Evolutionary conservation across 1,284 basidiomycete genomes (phyloP), one percentile per base, ranked within the genome.

Genomic region (Ustilago curta): DNA sequence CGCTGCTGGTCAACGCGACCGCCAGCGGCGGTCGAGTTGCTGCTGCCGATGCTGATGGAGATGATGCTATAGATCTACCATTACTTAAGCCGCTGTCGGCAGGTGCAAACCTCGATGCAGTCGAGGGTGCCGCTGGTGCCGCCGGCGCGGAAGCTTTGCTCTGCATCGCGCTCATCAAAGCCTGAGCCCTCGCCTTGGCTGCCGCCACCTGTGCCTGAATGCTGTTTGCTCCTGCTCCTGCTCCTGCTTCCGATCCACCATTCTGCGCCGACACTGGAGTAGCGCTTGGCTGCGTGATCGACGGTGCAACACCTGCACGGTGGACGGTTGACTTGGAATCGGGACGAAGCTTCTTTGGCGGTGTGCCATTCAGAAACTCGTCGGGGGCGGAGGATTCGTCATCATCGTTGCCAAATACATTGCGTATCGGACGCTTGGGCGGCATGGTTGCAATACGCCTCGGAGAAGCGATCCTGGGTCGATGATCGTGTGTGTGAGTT

Each of bases 131-230:
- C 14, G 49, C 43, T 19, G 39, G 12, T 23, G 21, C 11, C 27
- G 48, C 16, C 21, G 19, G 43, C n/a, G 29, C 25, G 6, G 55
- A 21, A 2, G 39, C 44, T 21, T 63, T 76, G 43, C 52, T 65
- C 50, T 67, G 64, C 42, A 76, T 55, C 11, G 74, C 62, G 27
- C 50, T 68, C 64, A 70, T 66, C 61, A 73, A 45, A 1, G 76
- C 78, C 40, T 71, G 65, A 1, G 71, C 64, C 45, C 67, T 73
- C 7, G 78, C 78, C 45, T 69, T 72, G 14, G 78, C 78, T 11
- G 70, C 78, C 16, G 63, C 78, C 7, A 80, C 59, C 49, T 80
- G 76, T n/a, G 78, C 78, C 50, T 65, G 56, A 21, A 78, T 67
- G 42, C 62, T 74, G 14, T 32, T 48, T 18, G 21, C 62, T 32